Percentiles rank a stretch among this genome's conserved stretches.
Conservation (phyloP, 1,139 yeast genomes). For the Yamadazyma dendronema region DNA sequence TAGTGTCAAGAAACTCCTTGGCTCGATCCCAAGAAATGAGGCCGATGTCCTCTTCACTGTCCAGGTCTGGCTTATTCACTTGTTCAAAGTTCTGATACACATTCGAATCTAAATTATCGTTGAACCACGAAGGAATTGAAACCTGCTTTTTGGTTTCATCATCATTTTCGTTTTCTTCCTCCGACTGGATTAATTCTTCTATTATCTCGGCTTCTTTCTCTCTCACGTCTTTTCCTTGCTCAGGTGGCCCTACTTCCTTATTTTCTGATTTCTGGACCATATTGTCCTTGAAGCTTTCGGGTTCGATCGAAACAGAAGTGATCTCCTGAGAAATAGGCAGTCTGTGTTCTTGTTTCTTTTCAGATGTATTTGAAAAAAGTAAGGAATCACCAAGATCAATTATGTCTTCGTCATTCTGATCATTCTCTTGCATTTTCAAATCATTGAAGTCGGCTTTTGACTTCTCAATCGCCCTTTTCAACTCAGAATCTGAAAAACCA, state of each 20-base stretch:
- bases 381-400: constrained; percentile 5
- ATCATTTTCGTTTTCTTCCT: constrained; percentile 7
- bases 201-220: constrained; percentile 7
- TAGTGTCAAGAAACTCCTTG: constrained; percentile 19
- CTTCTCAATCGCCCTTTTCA: constrained; percentile 45
- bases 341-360: too few species aligned
- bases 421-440: constrained; percentile 1
- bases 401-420: constrained; percentile 7
- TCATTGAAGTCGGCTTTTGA: constrained; percentile 37
- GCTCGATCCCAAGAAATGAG: constrained; percentile 51
- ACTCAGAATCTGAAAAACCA: constrained; percentile 29
- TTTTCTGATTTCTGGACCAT: background rate
- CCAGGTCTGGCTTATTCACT: constrained; percentile 6
- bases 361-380: constrained; percentile 1
- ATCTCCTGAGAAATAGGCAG: too few species aligned
- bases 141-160: constrained; percentile 3
- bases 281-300: background rate
- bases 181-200: constrained; percentile 11
- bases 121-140: constrained; percentile 34
- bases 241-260: background rate
- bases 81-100: constrained; percentile 13
- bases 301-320: background rate
- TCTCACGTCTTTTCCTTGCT: background rate
- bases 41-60: constrained; percentile 44
- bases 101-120: constrained; percentile 13